phyloP scores from a whole-genome alignment of 495 filamentous ascomycete species.

The Penicillium bialowiezense region DNA sequence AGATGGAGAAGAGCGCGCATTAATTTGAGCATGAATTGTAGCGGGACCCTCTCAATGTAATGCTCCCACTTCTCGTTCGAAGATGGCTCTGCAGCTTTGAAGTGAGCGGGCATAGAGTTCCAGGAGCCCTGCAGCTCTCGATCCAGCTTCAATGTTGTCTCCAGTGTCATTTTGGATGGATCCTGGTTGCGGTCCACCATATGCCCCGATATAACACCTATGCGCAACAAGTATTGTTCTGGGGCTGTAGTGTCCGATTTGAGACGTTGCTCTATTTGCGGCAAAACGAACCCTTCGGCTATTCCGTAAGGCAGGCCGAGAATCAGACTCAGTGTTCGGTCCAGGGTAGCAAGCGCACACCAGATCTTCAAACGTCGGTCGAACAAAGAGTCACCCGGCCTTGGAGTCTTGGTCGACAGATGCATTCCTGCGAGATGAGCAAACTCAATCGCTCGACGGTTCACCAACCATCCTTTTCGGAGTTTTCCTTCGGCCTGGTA shows the following conservation, averaged over 20 bases:
- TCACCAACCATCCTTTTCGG: conserved; percentile 48
- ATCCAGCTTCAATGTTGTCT: conserved; percentile 45
- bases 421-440: conserved; percentile 48
- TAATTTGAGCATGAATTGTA: conserved; percentile 47
- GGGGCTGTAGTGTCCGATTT: conserved; percentile 11
- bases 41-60: conserved; percentile 32
- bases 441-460: conserved; percentile 45
- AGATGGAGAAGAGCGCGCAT: conserved; percentile 48
- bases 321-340: conserved; percentile 46
- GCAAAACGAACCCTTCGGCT: conserved; percentile 32
- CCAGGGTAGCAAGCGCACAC: conserved; percentile 40
- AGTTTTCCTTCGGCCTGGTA: conserved; percentile 49
- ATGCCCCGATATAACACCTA: conserved; percentile 40
- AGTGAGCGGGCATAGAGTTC: conserved; percentile 32
- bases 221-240: conserved; percentile 30
- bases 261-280: conserved; percentile 20
- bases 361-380: conserved; percentile 40
- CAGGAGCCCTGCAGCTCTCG: conserved; percentile 43
- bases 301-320: conserved; percentile 51
- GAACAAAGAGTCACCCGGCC: conserved; percentile 19
- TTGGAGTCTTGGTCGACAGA: conserved; percentile 22
- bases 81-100: conserved; percentile 22
- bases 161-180: conserved; percentile 31
- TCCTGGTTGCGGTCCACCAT: conserved; percentile 53
- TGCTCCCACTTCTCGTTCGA: conserved; percentile 15